Conservation (phyloP, 345 rosid genomes). For the Hypericum perforatum region DNA sequence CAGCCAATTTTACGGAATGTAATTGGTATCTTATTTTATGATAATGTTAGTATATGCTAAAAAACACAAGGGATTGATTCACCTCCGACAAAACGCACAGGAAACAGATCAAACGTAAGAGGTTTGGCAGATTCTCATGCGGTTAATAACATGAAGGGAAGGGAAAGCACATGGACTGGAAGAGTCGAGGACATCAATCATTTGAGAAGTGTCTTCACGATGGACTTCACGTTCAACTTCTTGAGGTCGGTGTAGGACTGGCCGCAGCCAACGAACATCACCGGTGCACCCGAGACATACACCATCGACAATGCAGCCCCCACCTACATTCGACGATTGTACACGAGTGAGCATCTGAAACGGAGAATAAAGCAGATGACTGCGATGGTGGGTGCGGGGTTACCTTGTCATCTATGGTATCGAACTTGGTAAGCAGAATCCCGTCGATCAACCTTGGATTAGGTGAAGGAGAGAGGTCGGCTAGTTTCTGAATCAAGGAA, state of each 20-base stretch:
- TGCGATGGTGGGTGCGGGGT: too few species aligned
- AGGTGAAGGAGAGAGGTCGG: conserved; percentile 72
- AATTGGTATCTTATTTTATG: too few species aligned
- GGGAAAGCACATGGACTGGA: not conserved
- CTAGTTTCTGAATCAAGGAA: conserved; percentile 49
- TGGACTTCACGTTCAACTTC: conserved; percentile 80
- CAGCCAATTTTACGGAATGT: too few species aligned
- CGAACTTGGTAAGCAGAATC: conserved; percentile 88
- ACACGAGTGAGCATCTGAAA: not conserved
- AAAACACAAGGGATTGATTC: too few species aligned
- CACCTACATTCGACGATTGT: conserved; percentile 34
- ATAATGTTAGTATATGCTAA: too few species aligned
- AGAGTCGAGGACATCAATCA: conserved; percentile 21
- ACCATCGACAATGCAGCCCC: conserved; percentile 99
- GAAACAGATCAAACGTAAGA: too few species aligned
- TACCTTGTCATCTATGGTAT: conserved; percentile 97
- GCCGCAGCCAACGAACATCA: conserved; percentile 99
- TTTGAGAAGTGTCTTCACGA: conserved; percentile 86
- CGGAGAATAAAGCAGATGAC: not conserved
- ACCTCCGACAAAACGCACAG: too few species aligned
- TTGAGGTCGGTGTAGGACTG: conserved; percentile 91
- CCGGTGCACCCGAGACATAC: conserved; percentile 88
- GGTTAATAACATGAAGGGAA: not conserved
- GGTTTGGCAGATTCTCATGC: too few species aligned
- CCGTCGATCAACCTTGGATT: conserved; percentile 81